Conservation (phyloP, 2,329 filamentous ascomycete genomes). For the Paradendryphiella salina region DNA sequence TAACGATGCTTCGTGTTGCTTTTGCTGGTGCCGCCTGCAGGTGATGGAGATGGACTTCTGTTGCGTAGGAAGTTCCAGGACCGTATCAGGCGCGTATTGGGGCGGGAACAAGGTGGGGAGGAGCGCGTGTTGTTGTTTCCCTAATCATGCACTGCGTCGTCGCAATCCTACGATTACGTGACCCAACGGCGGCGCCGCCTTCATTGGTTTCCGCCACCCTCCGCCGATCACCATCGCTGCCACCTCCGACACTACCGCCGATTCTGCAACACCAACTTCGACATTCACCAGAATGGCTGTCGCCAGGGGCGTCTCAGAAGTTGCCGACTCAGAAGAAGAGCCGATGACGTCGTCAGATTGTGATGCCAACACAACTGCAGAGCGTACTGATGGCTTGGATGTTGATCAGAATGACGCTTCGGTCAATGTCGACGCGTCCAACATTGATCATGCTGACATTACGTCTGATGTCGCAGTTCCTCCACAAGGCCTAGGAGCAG, state of each 20-base stretch:
- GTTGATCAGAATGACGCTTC: constrained; percentile 19
- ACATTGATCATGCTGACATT: constrained; percentile 14
- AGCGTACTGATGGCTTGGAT: constrained; percentile 14
- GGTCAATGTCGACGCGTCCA: constrained; percentile 9
- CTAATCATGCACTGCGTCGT: constrained; percentile 23
- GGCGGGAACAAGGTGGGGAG: constrained; percentile 1
- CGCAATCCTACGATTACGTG: constrained; percentile 35
- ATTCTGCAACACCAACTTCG: constrained; percentile 2
- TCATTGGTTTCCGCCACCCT: constrained; percentile 26
- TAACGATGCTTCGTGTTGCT: constrained; percentile 1
- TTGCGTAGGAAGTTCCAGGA: constrained; percentile 24
- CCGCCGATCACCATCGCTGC: constrained; percentile 10
- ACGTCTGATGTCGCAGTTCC: constrained; percentile 1
- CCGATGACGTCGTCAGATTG: constrained; percentile 32
- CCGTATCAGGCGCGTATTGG: constrained; percentile 6
- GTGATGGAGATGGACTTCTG: constrained; percentile 17
- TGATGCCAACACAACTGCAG: constrained; percentile 14
- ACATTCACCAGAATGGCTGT: constrained; percentile 29
- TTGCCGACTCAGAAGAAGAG: constrained; percentile 44
- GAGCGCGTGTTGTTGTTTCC: constrained; percentile 10
- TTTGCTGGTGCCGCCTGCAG: constrained; percentile 3
- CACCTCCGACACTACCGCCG: constrained; percentile 3
- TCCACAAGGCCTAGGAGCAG: constrained; percentile 1
- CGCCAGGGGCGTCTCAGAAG: constrained; percentile 24
- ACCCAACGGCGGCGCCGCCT: constrained; percentile 15